These are phyloP conservation scores for Kwoniella newhampshirensis DNA, from an alignment of 768 basidiomycete genomes.

Conservation along the genomic window DNA sequence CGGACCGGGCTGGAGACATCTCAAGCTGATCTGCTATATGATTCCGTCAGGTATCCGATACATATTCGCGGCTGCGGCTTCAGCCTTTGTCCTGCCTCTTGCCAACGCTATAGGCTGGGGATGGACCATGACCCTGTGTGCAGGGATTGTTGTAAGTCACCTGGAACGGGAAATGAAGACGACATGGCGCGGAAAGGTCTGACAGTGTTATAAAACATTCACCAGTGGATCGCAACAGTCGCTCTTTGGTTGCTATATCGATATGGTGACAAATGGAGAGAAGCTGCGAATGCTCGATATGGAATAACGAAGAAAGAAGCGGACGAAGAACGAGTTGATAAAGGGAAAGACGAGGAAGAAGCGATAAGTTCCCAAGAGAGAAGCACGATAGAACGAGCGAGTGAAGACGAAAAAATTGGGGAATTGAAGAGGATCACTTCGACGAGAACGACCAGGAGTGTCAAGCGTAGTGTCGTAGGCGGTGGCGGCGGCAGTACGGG, in stretches of 20 bases:
- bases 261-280: conserved; percentile 47
- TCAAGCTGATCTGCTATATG: not conserved
- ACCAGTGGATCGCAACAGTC: conserved; percentile 12
- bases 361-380: not conserved
- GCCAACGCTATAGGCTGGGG: conserved; percentile 53
- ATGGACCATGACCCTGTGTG: conserved; percentile 50
- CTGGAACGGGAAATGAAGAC: not conserved
- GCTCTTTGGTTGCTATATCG: conserved; percentile 5
- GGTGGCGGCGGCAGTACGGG: not conserved
- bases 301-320: conserved; percentile 25
- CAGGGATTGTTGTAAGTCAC: conserved; percentile 36
- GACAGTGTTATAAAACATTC: too few relatives aligned
- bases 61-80: conserved; percentile 49
- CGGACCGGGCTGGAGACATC: too few relatives aligned
- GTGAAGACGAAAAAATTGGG: conserved; percentile 7
- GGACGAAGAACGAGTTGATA: conserved; percentile 29
- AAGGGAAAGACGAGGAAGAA: conserved; percentile 21
- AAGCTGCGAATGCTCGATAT: conserved; percentile 36
- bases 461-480: not conserved
- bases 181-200: not conserved
- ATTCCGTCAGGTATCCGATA: conserved; percentile 44
- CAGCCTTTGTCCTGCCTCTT: conserved; percentile 53
- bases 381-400: not conserved
- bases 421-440: not conserved
- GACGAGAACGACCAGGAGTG: not conserved